phyloP scores from a whole-genome alignment of 2,329 filamentous ascomycete species.

The Rhinocladiella similis region DNA sequence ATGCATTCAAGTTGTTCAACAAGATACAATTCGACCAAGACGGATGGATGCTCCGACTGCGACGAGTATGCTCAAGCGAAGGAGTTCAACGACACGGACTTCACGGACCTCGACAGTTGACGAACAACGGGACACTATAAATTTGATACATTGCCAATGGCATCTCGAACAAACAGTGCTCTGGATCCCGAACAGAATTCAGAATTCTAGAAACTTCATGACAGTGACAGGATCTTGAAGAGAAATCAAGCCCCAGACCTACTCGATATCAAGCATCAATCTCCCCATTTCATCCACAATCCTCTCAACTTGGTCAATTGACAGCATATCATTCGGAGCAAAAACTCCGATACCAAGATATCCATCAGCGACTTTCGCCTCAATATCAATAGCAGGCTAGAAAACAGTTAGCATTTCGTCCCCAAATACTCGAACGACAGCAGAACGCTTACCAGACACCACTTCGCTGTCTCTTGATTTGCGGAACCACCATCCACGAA shows the following conservation, averaged over 20 bases:
- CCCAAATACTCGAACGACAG: not conserved
- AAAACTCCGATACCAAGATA: constrained; percentile 56
- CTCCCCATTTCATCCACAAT: constrained; percentile 17
- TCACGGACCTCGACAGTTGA: too few relatives aligned
- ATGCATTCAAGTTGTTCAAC: too few relatives aligned
- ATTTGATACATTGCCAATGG: too few relatives aligned
- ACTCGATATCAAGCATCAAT: constrained; percentile 4
- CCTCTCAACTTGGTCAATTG: constrained; percentile 28
- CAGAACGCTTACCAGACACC: constrained; percentile 26
- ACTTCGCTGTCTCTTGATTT: constrained; percentile 1
- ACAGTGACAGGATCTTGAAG: not conserved
- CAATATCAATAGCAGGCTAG: constrained; percentile 57
- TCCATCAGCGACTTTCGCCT: constrained; percentile 52
- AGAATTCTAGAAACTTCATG: too few relatives aligned
- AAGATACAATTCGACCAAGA: too few relatives aligned
- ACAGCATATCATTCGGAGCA: constrained; percentile 46
- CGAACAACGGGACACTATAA: too few relatives aligned
- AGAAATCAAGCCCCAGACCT: not conserved
- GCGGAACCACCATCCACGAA: constrained; percentile 8
- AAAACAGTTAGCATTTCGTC: constrained; percentile 2
- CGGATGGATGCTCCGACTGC: too few relatives aligned
- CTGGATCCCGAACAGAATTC: too few relatives aligned
- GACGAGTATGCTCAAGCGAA: too few relatives aligned
- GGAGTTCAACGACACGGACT: too few relatives aligned
- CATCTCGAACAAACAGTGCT: too few relatives aligned